phyloP scores from a whole-genome alignment of 768 basidiomycete genomes.

The Paxillus rubicundulus region DNA sequence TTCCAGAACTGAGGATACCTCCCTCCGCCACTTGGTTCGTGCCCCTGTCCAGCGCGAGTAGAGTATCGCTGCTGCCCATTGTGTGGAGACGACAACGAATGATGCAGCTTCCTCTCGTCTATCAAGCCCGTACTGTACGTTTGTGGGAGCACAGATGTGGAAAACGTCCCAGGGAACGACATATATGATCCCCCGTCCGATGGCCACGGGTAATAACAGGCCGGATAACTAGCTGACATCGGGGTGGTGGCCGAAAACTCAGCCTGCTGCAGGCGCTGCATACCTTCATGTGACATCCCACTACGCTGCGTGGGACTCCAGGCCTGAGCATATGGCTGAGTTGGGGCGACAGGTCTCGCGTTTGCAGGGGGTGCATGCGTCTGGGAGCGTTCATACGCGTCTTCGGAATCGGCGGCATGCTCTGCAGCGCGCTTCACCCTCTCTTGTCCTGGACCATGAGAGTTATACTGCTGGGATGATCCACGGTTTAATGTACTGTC shows the following conservation, averaged over 20 bases:
- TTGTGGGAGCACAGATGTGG: slow-evolving; percentile 73
- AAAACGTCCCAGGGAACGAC: slow-evolving; percentile 48
- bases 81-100: slow-evolving; percentile 12
- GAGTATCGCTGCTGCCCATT: slow-evolving; percentile 18
- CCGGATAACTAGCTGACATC: slow-evolving; percentile 17
- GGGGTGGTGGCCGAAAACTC: slow-evolving; percentile 7
- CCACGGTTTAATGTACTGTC: slow-evolving; percentile 1
- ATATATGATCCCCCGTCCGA: slow-evolving; percentile 28
- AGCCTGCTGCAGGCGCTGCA: slow-evolving; percentile 4
- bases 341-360: slow-evolving; percentile 1
- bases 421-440: slow-evolving; percentile 63
- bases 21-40: slow-evolving; percentile 18
- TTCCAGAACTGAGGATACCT: slow-evolving; percentile 56
- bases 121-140: slow-evolving; percentile 72
- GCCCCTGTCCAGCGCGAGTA: slow-evolving; percentile 12
- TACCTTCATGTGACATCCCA: slow-evolving; percentile 5
- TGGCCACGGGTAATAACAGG: slow-evolving; percentile 49
- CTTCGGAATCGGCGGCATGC: slow-evolving; percentile 42
- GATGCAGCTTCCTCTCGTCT: slow-evolving; percentile 42
- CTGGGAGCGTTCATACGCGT: slow-evolving; percentile 23
- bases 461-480: slow-evolving; percentile 10
- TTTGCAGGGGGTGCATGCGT: slow-evolving; percentile 9
- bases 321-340: slow-evolving; percentile 25
- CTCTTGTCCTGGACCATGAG: slow-evolving; percentile 23
- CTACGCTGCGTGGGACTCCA: slow-evolving; percentile 30